A percentile compares a stretch with the other conserved stretches of the same genome.
Conservation (phyloP, 768 basidiomycete genomes). For the Lentinula boryana region DNA sequence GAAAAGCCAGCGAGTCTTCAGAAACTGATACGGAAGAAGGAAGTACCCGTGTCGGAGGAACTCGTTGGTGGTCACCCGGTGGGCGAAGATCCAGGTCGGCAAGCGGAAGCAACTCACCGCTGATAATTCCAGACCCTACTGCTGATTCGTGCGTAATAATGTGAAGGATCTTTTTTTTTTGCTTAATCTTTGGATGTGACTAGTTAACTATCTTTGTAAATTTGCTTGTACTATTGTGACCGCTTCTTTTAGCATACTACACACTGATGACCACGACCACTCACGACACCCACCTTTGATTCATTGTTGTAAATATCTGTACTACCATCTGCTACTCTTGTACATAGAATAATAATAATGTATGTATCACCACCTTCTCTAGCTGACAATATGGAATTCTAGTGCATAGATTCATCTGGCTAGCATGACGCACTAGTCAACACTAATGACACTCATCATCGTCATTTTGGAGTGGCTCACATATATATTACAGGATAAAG, state of each 20-base stretch:
- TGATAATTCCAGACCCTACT: slow-evolving; percentile 7
- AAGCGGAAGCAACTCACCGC: slow-evolving; percentile 14
- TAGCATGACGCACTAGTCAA: background rate
- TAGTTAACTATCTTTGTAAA: background rate
- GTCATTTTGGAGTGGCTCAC: background rate
- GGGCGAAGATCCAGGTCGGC: slow-evolving; percentile 11
- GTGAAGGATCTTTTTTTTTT: background rate
- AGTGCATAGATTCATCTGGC: background rate
- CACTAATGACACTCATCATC: background rate
- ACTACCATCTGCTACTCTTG: background rate
- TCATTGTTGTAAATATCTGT: background rate
- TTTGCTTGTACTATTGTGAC: background rate
- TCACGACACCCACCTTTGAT: background rate
- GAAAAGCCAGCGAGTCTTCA: slow-evolving; percentile 33
- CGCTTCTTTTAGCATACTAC: background rate
- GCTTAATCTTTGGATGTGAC: background rate
- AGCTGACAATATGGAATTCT: background rate
- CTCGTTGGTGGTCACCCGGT: slow-evolving; percentile 26
- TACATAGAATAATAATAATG: too few relatives aligned
- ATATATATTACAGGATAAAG: background rate
- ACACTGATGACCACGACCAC: background rate
- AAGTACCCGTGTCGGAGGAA: slow-evolving; percentile 8
- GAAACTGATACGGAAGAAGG: slow-evolving; percentile 15
- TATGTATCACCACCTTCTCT: background rate
- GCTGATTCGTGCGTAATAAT: slow-evolving; percentile 11